Conservation (phyloP, 2,329 filamentous ascomycete genomes). For the Bretziella fagacearum region DNA sequence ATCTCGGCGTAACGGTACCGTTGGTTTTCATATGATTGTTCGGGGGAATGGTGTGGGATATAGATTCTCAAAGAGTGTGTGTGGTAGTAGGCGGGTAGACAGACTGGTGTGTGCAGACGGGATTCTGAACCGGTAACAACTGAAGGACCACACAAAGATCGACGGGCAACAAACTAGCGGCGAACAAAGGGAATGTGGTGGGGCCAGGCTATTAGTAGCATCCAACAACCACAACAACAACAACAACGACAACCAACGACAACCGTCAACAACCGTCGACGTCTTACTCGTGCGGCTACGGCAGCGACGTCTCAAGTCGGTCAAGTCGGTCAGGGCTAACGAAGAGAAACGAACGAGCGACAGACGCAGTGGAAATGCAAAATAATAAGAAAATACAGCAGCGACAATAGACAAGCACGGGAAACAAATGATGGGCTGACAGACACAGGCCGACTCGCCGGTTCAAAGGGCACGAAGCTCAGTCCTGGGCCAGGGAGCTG, state of each 20-base stretch:
- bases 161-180: conserved; percentile 4
- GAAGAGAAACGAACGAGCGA: conserved; percentile 5
- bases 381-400: conserved; percentile 14
- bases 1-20: too few relatives aligned
- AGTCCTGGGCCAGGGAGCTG: conserved; percentile 3
- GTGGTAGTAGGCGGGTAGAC: too few relatives aligned
- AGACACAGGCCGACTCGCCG: neutral
- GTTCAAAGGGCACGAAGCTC: neutral
- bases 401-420: conserved; percentile 6
- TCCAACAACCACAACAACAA: neutral
- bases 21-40: neutral
- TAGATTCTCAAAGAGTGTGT: too few relatives aligned
- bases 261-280: neutral
- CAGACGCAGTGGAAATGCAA: conserved; percentile 1
- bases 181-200: neutral
- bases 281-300: neutral
- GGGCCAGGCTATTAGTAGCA: neutral
- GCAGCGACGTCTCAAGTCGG: neutral
- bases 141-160: conserved; percentile 13
- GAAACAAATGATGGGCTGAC: neutral
- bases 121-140: too few relatives aligned
- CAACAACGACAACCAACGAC: neutral
- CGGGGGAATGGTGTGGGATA: too few relatives aligned
- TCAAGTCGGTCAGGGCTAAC: neutral
- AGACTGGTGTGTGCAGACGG: too few relatives aligned